Evolutionary conservation across 202 grass and related monocot species (phyloP), one percentile per base, ranked within the genome.

Genomic region (Setaria viridis): DNA sequence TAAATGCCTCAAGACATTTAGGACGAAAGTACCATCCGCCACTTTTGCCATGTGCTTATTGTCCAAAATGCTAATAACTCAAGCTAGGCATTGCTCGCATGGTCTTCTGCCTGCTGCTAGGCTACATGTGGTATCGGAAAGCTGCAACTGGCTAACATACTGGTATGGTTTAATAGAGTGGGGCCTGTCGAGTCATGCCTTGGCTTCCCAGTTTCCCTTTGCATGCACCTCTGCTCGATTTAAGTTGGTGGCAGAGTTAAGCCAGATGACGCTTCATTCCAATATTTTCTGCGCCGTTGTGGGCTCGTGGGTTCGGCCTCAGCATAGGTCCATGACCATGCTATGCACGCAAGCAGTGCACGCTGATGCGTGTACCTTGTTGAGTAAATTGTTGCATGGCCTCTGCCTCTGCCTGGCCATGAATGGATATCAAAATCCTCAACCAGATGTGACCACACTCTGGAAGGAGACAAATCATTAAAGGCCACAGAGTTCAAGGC

Each of bases 401-500:
- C 65, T 85, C 85, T 87, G 84, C 74, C 34, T 76, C 62, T 85
- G 89, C 85, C 55, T 88, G 81, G 37, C 62, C 70, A 85, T 64
- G 89, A 87, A 87, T 87, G 81, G 82, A 80, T 91, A 85, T 82
- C 89, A 91, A 91, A 88, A 91, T 88, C 86, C 82, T 85, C 86
- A 85, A 85, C 78, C 81, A 71, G 87, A 92, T 88, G 90, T 92
- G 93, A 92, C 93, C 60, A 86, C 69, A 90, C 93, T 86, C 74
- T 85, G 87, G 47, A 30, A 58, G 78, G 73, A 84, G 85, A 92
- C 89, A 94, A 87, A 63, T 43, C 84, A 94, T 94, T 94, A 63
- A 92, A 90, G 71, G 67, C 78, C 78, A 85, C 84, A 77, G 59
- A 90, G 76, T 92, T 74, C 78, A 88, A 94, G 90, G 85, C 57